A percentile compares a stretch with the other conserved stretches of the same genome.
phyloP scores from a whole-genome alignment of 1,139 yeast genomes.

The Geotrichum cucujoidarum region DNA sequence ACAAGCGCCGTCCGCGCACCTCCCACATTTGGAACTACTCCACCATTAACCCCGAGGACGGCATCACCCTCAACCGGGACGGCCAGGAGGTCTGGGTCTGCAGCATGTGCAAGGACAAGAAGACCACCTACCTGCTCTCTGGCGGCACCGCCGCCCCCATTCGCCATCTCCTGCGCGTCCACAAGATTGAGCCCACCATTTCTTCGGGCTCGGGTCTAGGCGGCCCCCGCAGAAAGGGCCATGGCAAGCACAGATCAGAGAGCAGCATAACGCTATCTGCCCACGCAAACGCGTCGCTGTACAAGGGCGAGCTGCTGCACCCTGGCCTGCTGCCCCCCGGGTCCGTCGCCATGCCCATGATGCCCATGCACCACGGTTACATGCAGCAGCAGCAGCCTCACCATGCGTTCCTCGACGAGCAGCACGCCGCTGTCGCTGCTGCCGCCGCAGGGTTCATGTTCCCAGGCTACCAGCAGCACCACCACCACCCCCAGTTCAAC shows the following conservation, averaged over 20 bases:
- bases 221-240: slow-evolving; percentile 3
- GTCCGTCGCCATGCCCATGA: not conserved
- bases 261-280: slow-evolving; percentile 9
- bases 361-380: not conserved
- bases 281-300: slow-evolving; percentile 10
- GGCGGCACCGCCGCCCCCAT: slow-evolving; percentile 23
- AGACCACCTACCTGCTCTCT: slow-evolving; percentile 18
- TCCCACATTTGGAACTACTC: slow-evolving; percentile 21
- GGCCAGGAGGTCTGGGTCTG: slow-evolving; percentile 22
- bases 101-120: slow-evolving; percentile 18
- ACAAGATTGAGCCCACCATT: slow-evolving; percentile 16
- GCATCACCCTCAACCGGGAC: slow-evolving; percentile 17
- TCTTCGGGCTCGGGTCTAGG: slow-evolving; percentile 1
- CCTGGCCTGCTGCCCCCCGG: slow-evolving; percentile 8
- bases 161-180: slow-evolving; percentile 19
- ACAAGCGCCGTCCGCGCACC: slow-evolving; percentile 19
- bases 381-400: slow-evolving; percentile 3
- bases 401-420: not conserved
- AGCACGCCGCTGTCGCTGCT: slow-evolving; percentile 5
- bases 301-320: slow-evolving; percentile 11
- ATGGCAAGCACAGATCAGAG: slow-evolving; percentile 17
- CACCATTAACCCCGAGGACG: slow-evolving; percentile 19
- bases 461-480: slow-evolving; percentile 1
- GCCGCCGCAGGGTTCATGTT: slow-evolving; percentile 2
- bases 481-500: not conserved